These are phyloP conservation scores for Micractinium sp. DNA, from an alignment of 139 green algal species.

Conservation along the genomic window DNA sequence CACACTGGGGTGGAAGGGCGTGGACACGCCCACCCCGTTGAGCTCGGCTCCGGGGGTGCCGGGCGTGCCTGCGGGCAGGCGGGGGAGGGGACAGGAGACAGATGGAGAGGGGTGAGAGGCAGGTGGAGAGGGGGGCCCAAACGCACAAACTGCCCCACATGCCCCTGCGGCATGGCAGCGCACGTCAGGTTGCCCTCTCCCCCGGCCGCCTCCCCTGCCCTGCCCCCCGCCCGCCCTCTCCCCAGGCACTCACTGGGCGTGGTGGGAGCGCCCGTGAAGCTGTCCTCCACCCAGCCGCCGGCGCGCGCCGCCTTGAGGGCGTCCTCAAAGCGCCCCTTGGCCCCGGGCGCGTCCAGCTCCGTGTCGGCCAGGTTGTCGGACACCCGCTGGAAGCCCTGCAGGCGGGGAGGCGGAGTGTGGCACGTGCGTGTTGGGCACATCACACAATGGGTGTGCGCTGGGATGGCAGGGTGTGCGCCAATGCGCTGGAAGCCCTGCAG, in stretches of 20 bases:
- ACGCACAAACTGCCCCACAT: too few relatives aligned
- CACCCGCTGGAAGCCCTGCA: slow-evolving; percentile 70
- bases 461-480: background rate
- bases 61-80: background rate
- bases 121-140: background rate
- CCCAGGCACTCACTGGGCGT: slow-evolving; percentile 13
- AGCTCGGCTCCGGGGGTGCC: slow-evolving; percentile 8
- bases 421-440: background rate
- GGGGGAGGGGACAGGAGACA: background rate
- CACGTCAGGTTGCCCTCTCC: too few relatives aligned
- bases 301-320: slow-evolving; percentile 38
- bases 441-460: too few relatives aligned
- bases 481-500: too few relatives aligned
- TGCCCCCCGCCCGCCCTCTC: background rate
- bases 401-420: background rate
- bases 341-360: slow-evolving; percentile 76
- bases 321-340: slow-evolving; percentile 49
- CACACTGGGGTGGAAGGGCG: slow-evolving; percentile 27
- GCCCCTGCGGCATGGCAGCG: too few relatives aligned
- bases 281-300: slow-evolving; percentile 48
- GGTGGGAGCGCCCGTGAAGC: slow-evolving; percentile 16
- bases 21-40: slow-evolving; percentile 2
- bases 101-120: background rate
- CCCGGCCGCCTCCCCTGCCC: too few relatives aligned
- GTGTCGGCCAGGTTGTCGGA: slow-evolving; percentile 74